Evolutionary conservation across 805 yeast species (phyloP), one percentile per base, ranked within the genome.

Genomic region (Candida succiphila): DNA sequence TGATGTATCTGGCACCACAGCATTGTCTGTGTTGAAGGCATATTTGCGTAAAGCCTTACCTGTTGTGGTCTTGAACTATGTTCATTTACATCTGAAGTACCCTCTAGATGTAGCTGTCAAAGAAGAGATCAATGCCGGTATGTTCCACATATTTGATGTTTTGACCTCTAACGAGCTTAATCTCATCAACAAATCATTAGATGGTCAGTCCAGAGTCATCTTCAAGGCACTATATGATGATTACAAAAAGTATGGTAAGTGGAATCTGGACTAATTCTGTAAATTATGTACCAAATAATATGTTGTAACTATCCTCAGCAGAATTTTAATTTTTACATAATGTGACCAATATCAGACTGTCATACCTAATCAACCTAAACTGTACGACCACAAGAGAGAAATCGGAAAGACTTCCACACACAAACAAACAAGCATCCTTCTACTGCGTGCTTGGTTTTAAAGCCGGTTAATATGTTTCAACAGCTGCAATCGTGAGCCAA

Each of bases 191-290:
- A 65, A 76, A 4, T 67, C 78, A 6, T 56, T 87, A 44, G 95
- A 89, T 44, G 51, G 60, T 17, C 71, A 82, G 26, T 81, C 92
- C 4, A 71, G 84, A 44, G 65, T 75, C 2, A 74, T 78, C 44
- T 80, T 77, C 63, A 76, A 69, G 47, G 61, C 72, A 0, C 48
- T 88, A 27, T 85, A 82, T 45, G 72, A 72, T 7, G 84, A 80
- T 40, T 89, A 85, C 59, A 74, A 72, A 51, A 76, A 69, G 48
- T 67, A 65, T 39, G 96, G 95, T 31, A 83, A 81, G 54, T 88
- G 96, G 96, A 72, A 60, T 37, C 85, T 75, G 39, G 69, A 66
- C 31, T 72, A 51, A 17, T 7, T 17, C 7, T 27, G 29, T 27
- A 26, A 25, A 13, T 25, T 13, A 16, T 7, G 14, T 24, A 24